phyloP scores from a whole-genome alignment of 495 filamentous ascomycete genomes.

The Aspergillus saccharolyticus region DNA sequence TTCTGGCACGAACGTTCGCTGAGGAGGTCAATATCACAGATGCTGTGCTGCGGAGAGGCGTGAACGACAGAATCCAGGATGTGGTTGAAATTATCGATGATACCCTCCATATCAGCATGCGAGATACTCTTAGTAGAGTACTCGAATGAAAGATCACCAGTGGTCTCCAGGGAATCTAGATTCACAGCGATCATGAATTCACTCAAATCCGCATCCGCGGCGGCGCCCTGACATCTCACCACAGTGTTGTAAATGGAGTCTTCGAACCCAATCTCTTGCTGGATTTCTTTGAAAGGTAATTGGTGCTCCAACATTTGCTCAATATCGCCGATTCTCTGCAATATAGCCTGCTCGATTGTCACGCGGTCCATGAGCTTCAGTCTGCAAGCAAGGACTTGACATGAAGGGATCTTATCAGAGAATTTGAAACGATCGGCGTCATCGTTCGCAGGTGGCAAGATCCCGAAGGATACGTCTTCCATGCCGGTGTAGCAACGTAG shows the following conservation, averaged over 20 bases:
- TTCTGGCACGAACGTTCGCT: slow-evolving; percentile 8
- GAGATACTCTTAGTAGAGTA: slow-evolving; percentile 37
- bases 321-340: slow-evolving; percentile 31
- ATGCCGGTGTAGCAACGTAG: slow-evolving; percentile 48
- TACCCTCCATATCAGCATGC: slow-evolving; percentile 28
- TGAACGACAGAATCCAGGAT: slow-evolving; percentile 36
- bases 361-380: slow-evolving; percentile 32
- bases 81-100: slow-evolving; percentile 39
- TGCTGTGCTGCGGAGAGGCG: slow-evolving; percentile 5
- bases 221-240: slow-evolving; percentile 31
- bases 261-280: slow-evolving; percentile 32
- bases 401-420: slow-evolving; percentile 2
- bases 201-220: slow-evolving; percentile 21
- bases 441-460: slow-evolving; percentile 25
- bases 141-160: slow-evolving; percentile 33
- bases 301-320: slow-evolving; percentile 32
- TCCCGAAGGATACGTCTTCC: slow-evolving; percentile 53
- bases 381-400: slow-evolving; percentile 27
- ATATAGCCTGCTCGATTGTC: slow-evolving; percentile 30
- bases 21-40: slow-evolving; percentile 24
- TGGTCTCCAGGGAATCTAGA: slow-evolving; percentile 43
- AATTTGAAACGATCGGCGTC: slow-evolving; percentile 11
- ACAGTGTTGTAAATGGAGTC: slow-evolving; percentile 50
- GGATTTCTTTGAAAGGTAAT: slow-evolving; percentile 35
- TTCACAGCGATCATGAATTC: slow-evolving; percentile 54